Percentiles rank a stretch among this genome's conserved stretches.
Evolutionary conservation across 495 filamentous ascomycete species (phyloP).

Genomic region (Daldinia vernicosa): DNA sequence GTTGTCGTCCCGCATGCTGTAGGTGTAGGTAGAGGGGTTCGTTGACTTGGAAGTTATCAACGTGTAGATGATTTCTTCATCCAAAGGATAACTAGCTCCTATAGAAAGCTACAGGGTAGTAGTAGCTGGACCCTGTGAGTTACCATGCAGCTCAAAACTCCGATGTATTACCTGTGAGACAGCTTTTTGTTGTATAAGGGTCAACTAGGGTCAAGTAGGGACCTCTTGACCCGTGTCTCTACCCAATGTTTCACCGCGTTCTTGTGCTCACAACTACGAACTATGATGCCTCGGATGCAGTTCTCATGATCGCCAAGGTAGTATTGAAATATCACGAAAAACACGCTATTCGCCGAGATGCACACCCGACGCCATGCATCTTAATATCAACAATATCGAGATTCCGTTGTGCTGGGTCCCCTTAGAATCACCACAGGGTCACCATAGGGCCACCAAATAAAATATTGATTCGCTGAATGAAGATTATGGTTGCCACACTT

Average conservation of each 20-base stretch:
- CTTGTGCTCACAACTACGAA: neutral
- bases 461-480: slow-evolving; percentile 16
- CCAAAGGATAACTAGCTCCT: neutral
- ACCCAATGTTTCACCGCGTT: slow-evolving; percentile 46
- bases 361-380: slow-evolving; percentile 36
- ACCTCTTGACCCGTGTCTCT: slow-evolving; percentile 30
- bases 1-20: neutral
- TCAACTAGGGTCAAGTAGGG: slow-evolving; percentile 21
- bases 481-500: slow-evolving; percentile 29
- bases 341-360: slow-evolving; percentile 31
- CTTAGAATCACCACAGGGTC: slow-evolving; percentile 19
- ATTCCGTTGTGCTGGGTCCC: slow-evolving; percentile 40
- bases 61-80: neutral
- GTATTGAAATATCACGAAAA: slow-evolving; percentile 24
- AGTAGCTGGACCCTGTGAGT: slow-evolving; percentile 31
- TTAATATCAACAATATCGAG: slow-evolving; percentile 41
- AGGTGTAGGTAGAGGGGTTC: neutral
- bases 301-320: slow-evolving; percentile 22
- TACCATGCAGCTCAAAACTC: slow-evolving; percentile 39
- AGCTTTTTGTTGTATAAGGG: slow-evolving; percentile 17
- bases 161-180: slow-evolving; percentile 35
- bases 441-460: slow-evolving; percentile 14
- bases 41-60: slow-evolving; percentile 6
- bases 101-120: slow-evolving; percentile 20
- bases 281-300: slow-evolving; percentile 31